Evolutionary conservation across 1,284 basidiomycete genomes (phyloP).

Genomic region (Moniliophthora roreri): DNA sequence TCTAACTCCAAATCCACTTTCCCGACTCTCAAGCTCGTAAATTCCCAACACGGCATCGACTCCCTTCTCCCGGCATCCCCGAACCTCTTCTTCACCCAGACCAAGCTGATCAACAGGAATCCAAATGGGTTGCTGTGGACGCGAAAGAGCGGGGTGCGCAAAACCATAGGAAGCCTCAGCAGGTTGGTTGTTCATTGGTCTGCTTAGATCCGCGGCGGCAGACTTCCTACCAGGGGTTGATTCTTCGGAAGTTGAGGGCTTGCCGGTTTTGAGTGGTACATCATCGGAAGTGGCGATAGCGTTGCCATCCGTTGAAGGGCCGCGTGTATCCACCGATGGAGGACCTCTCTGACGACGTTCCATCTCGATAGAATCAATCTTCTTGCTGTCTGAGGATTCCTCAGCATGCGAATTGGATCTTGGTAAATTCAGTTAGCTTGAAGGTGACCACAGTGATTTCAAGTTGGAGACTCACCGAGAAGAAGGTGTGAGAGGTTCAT

Average conservation of each 20-base stretch:
- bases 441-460: constrained; percentile 12
- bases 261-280: constrained; percentile 17
- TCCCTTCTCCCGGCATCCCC: constrained; percentile 53
- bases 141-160: constrained; percentile 78
- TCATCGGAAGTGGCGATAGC: not conserved
- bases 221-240: not conserved
- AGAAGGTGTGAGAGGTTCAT: not conserved
- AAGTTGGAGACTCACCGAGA: not conserved
- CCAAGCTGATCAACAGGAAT: constrained; percentile 74
- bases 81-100: constrained; percentile 62
- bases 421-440: not conserved
- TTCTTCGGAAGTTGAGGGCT: not conserved
- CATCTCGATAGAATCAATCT: constrained; percentile 13
- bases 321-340: not conserved
- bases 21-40: too few species aligned
- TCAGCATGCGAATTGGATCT: not conserved
- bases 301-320: constrained; percentile 3
- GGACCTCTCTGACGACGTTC: not conserved
- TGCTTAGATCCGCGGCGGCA: constrained; percentile 3
- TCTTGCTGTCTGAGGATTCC: constrained; percentile 2
- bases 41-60: constrained; percentile 50
- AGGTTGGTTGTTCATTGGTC: constrained; percentile 9
- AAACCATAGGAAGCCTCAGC: constrained; percentile 59
- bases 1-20: too few species aligned
- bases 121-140: constrained; percentile 80